Evolutionary conservation across 495 filamentous ascomycete genomes (phyloP).

Genomic region (Filosporella fistucella): DNA sequence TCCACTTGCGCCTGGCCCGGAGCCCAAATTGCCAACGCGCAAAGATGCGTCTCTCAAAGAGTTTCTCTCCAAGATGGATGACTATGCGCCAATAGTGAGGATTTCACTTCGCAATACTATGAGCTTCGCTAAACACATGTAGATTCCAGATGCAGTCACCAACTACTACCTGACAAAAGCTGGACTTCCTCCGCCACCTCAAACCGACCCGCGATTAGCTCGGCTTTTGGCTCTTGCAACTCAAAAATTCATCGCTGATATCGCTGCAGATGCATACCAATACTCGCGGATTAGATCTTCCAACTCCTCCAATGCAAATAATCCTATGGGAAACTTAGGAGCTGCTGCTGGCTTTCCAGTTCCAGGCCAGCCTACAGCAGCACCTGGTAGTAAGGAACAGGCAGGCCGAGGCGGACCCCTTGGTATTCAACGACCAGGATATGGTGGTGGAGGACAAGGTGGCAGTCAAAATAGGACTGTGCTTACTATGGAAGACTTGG

Average conservation of each 20-base stretch:
- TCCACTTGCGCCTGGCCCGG: conserved; percentile 25
- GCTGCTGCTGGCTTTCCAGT: conserved; percentile 69
- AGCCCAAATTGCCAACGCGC: conserved; percentile 55
- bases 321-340: conserved; percentile 81
- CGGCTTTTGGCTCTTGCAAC: conserved; percentile 93
- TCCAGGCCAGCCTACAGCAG: conserved; percentile 50
- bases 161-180: conserved; percentile 96
- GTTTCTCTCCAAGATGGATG: conserved; percentile 94
- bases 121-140: conserved; percentile 5
- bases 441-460: conserved; percentile 86
- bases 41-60: conserved; percentile 90
- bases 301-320: conserved; percentile 74
- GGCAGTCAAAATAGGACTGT: conserved; percentile 90
- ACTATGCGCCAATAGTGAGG: conserved; percentile 95
- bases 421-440: conserved; percentile 87
- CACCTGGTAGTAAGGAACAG: conserved; percentile 52
- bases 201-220: conserved; percentile 81
- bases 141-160: conserved; percentile 98
- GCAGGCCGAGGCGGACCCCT: conserved; percentile 57
- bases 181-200: conserved; percentile 82
- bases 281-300: conserved; percentile 91
- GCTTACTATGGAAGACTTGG: conserved; percentile 97
- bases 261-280: conserved; percentile 96
- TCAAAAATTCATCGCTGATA: conserved; percentile 96
- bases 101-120: conserved; percentile 9